Evolutionary conservation across 73 alveolate genomes (phyloP).

Genomic region (Stentor roeselii): DNA sequence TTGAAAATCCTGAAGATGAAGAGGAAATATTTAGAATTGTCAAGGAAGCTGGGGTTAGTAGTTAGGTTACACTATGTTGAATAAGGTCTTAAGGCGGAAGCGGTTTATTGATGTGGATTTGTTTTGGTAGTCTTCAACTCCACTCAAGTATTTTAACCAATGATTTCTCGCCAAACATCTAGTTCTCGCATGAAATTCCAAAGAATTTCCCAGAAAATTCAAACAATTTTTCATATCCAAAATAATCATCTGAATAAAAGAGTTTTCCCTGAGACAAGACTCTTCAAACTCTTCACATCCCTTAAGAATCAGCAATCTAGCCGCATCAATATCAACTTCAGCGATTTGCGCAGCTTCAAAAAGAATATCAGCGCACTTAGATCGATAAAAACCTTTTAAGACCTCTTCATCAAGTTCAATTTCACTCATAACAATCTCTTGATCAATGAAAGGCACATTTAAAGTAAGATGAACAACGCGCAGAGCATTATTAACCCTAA

Average conservation of each 20-base stretch:
- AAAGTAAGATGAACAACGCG: background rate
- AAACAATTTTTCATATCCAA: background rate
- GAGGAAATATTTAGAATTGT: background rate
- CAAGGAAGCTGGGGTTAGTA: no score
- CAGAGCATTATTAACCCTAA: background rate
- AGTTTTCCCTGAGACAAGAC: background rate
- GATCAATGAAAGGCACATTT: background rate
- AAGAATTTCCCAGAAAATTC: background rate
- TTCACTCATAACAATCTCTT: background rate
- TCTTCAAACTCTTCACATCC: background rate
- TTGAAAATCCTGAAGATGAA: background rate
- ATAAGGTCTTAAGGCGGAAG: background rate
- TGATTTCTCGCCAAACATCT: background rate
- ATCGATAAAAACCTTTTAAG: background rate
- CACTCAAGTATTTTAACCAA: background rate
- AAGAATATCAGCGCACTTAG: conserved; percentile 3
- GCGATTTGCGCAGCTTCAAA: background rate
- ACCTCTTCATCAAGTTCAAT: background rate
- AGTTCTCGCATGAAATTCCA: background rate
- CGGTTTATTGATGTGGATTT: background rate
- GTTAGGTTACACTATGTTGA: no score
- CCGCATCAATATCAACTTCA: background rate
- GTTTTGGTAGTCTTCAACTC: background rate
- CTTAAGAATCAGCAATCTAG: background rate
- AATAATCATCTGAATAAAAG: background rate